Conservation (phyloP, 164 flowering plant genomes). For the Umbilicus rupestris region DNA sequence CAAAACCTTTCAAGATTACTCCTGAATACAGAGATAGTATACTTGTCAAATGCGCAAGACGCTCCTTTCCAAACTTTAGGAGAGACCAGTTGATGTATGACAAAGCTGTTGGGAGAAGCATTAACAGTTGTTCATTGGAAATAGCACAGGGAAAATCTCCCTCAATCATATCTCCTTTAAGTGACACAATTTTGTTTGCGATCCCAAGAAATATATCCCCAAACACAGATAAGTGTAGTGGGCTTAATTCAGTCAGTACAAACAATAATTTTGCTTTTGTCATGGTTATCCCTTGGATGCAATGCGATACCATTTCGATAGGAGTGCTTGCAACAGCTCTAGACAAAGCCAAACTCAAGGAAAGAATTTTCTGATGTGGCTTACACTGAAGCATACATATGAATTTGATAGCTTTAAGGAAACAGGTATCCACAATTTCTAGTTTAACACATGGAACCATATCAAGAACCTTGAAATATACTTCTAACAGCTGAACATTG, state of each 20-base stretch:
- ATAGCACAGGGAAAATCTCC: slow-evolving; percentile 12
- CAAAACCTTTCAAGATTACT: slow-evolving; percentile 45
- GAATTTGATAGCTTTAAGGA: slow-evolving; percentile 49
- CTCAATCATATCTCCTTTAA: slow-evolving; percentile 5
- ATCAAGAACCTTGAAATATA: slow-evolving; percentile 34
- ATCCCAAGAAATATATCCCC: slow-evolving; percentile 34
- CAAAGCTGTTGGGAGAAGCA: slow-evolving; percentile 70
- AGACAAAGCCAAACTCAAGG: slow-evolving; percentile 29
- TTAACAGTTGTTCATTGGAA: slow-evolving; percentile 48
- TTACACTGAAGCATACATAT: slow-evolving; percentile 18
- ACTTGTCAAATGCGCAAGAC: slow-evolving; percentile 14
- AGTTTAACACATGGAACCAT: slow-evolving; percentile 27
- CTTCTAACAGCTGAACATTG: slow-evolving; percentile 29
- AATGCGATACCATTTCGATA: slow-evolving; percentile 38
- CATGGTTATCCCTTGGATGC: slow-evolving; percentile 31
- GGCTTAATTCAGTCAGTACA: slow-evolving; percentile 47
- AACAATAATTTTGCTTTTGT: slow-evolving; percentile 45
- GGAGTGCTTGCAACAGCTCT: slow-evolving; percentile 49
- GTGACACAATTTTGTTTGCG: no score
- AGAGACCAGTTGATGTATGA: slow-evolving; percentile 34
- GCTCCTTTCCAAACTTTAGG: slow-evolving; percentile 29
- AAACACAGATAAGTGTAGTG: slow-evolving; percentile 54
- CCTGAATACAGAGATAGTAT: slow-evolving; percentile 46
- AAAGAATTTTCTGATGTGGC: slow-evolving; percentile 27
- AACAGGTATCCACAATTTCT: slow-evolving; percentile 47